Evolutionary conservation across 1,284 basidiomycete species (phyloP).

Genomic region (Neolentinus lepideus): DNA sequence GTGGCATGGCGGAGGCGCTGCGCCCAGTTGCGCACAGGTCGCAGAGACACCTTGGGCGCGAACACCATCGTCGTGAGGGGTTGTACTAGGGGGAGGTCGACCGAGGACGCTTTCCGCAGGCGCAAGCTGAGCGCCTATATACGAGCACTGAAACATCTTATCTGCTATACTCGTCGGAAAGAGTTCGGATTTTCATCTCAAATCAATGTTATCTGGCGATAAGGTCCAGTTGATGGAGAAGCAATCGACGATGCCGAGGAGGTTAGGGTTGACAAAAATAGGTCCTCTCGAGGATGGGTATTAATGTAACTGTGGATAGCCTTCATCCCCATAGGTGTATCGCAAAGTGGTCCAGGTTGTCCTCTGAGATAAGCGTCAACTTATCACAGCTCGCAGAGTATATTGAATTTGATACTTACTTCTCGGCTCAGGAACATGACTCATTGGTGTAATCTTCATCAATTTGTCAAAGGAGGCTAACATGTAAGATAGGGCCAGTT

Average conservation of each 20-base stretch:
- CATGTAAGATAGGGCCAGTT: no score
- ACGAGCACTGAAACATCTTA: not conserved
- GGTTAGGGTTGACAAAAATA: not conserved
- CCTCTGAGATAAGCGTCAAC: no score
- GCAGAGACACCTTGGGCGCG: not conserved
- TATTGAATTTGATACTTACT: no score
- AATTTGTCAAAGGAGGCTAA: no score
- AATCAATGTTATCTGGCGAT: not conserved
- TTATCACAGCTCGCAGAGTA: no score
- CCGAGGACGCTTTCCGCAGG: not conserved
- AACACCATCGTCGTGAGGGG: not conserved
- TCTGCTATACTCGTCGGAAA: not conserved
- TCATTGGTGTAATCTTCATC: no score
- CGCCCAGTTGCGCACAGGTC: constrained; percentile 10
- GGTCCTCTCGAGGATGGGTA: no score
- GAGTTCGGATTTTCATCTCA: not conserved
- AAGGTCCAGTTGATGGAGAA: not conserved
- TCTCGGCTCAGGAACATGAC: no score
- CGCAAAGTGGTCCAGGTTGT: no score
- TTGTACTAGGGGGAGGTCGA: not conserved
- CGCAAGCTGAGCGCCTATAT: not conserved
- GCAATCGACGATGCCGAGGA: not conserved
- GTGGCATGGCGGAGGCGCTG: constrained; percentile 10
- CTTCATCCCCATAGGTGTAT: no score
- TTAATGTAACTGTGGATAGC: no score